Conservation (phyloP, 129 eudicot species). For the Pseudognaphalium luteoalbum region DNA sequence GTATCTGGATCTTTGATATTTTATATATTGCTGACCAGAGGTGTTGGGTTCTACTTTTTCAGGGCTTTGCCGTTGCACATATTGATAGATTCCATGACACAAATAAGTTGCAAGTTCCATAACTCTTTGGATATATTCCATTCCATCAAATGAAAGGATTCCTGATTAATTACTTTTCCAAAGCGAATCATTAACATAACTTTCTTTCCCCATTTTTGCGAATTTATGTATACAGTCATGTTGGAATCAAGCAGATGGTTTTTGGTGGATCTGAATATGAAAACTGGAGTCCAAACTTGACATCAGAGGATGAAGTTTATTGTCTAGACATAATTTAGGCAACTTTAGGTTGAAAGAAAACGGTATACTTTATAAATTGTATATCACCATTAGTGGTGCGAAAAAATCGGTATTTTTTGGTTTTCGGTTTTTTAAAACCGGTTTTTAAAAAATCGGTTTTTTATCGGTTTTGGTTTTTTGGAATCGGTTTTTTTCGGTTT, state of each 20-base stretch:
- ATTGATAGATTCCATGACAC: conserved; percentile 80
- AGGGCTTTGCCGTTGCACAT: conserved; percentile 90
- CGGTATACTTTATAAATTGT: conserved; percentile 9
- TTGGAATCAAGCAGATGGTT: conserved; percentile 82
- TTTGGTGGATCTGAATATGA: conserved; percentile 89
- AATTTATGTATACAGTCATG: conserved; percentile 47
- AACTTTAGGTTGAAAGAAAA: not conserved
- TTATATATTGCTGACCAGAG: not conserved
- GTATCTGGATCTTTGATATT: not conserved
- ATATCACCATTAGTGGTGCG: not conserved
- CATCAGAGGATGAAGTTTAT: conserved; percentile 72
- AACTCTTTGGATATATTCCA: not conserved
- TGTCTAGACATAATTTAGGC: conserved; percentile 68
- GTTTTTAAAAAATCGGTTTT: no score
- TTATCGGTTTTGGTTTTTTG: no score
- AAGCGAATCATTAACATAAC: not conserved
- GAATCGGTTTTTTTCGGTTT: no score
- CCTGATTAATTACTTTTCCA: not conserved
- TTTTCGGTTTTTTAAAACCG: no score
- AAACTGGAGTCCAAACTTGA: conserved; percentile 78
- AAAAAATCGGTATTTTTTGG: no score
- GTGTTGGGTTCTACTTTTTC: conserved; percentile 24
- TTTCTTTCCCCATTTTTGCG: not conserved
- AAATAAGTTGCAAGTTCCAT: conserved; percentile 76
- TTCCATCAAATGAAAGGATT: not conserved